These are phyloP conservation scores for Saccharum spontaneum DNA, from an alignment of 176 grass and related monocot genomes.

Conservation along the genomic window DNA sequence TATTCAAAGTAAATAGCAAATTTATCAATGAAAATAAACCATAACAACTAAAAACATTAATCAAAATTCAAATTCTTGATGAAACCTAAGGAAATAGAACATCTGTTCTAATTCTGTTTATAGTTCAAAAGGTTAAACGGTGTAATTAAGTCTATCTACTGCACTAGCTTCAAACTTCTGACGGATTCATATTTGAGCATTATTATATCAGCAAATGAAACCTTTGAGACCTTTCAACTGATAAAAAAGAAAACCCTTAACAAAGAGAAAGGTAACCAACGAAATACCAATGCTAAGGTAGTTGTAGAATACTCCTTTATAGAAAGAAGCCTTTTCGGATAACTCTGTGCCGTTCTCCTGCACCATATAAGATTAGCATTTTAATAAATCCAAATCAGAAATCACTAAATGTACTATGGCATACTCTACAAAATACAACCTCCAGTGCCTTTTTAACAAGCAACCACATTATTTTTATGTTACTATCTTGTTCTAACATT, in stretches of 20 bases:
- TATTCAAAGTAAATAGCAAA: slow-evolving; percentile 44
- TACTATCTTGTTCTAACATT: background rate
- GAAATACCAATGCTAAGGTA: slow-evolving; percentile 96
- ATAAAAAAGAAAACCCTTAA: slow-evolving; percentile 21
- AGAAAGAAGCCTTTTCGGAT: slow-evolving; percentile 82
- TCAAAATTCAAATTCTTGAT: slow-evolving; percentile 1
- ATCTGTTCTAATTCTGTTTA: background rate
- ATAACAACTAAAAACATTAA: slow-evolving; percentile 4
- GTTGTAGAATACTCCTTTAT: slow-evolving; percentile 94
- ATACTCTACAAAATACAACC: background rate
- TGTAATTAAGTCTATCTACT: background rate
- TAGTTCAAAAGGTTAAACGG: background rate
- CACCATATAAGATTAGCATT: slow-evolving; percentile 28
- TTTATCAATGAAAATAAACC: slow-evolving; percentile 19
- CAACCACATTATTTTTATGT: background rate
- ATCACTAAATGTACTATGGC: background rate
- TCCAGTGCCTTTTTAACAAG: background rate
- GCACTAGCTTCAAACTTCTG: background rate
- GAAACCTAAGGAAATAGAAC: background rate
- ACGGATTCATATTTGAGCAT: background rate
- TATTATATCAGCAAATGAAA: background rate
- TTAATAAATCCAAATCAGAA: background rate
- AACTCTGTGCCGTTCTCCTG: slow-evolving; percentile 68
- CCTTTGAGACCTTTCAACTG: background rate
- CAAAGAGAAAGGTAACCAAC: slow-evolving; percentile 19